These are phyloP conservation scores for Aspergillus vadensis DNA, from an alignment of 2,329 filamentous ascomycete species.

Conservation along the genomic window DNA sequence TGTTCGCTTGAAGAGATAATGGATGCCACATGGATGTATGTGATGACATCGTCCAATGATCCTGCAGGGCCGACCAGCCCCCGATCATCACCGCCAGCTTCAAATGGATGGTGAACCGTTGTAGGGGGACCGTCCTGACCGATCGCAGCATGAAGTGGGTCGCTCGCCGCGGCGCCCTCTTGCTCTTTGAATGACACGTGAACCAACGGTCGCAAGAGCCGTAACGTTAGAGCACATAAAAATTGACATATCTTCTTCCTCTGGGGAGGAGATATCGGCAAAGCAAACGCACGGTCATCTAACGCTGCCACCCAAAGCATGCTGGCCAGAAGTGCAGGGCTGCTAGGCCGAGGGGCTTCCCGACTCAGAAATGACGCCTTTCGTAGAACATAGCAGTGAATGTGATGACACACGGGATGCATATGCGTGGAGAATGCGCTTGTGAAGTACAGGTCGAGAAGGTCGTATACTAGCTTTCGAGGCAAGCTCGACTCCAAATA, in stretches of 20 bases:
- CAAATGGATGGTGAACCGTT: conserved; percentile 55
- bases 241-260: conserved; percentile 85
- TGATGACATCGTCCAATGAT: conserved; percentile 82
- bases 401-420: conserved; percentile 87
- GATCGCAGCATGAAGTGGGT: conserved; percentile 58
- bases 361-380: conserved; percentile 82
- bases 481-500: conserved; percentile 79
- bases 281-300: conserved; percentile 81
- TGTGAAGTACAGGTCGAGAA: conserved; percentile 87
- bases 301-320: conserved; percentile 98
- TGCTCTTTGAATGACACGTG: conserved; percentile 65
- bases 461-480: conserved; percentile 76
- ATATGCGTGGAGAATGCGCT: conserved; percentile 85
- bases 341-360: conserved; percentile 77
- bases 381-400: conserved; percentile 84
- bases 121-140: conserved; percentile 77
- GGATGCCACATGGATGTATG: conserved; percentile 88
- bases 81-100: conserved; percentile 59
- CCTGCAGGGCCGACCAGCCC: conserved; percentile 59
- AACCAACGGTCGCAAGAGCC: conserved; percentile 80
- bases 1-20: conserved; percentile 93
- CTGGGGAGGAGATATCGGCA: conserved; percentile 81
- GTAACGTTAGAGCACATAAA: conserved; percentile 81
- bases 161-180: conserved; percentile 44
- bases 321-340: conserved; percentile 82